These are phyloP conservation scores for Elsinoe necatrix DNA, from an alignment of 2,329 filamentous ascomycete genomes.

Conservation along the genomic window DNA sequence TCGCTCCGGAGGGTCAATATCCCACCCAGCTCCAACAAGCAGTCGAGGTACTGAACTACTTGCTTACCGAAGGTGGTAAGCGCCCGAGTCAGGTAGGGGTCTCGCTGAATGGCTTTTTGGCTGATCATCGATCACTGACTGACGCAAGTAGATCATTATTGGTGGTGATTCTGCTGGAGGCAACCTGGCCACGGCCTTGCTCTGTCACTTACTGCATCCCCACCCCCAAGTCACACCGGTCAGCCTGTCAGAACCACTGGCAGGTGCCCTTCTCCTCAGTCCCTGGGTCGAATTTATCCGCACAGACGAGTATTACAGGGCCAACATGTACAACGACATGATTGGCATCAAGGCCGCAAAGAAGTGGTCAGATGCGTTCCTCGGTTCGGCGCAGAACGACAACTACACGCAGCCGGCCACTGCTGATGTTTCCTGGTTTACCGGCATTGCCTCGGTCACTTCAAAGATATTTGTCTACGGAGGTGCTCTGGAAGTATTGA, in stretches of 20 bases:
- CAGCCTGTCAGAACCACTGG: conserved; percentile 36
- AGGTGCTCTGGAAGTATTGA: conserved; percentile 48
- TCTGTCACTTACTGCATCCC: conserved; percentile 49
- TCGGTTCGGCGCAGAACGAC: conserved; percentile 35
- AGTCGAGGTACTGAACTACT: conserved; percentile 36
- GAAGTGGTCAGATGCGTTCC: conserved; percentile 43
- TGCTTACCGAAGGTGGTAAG: conserved; percentile 32
- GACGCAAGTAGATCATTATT: conserved; percentile 35
- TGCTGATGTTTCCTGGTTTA: conserved; percentile 48
- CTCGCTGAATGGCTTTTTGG: conserved; percentile 17
- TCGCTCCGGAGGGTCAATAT: conserved; percentile 43
- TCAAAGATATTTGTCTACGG: conserved; percentile 45
- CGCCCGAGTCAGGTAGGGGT: conserved; percentile 28
- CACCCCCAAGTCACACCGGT: conserved; percentile 44
- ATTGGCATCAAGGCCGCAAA: conserved; percentile 35
- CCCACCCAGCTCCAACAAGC: conserved; percentile 43
- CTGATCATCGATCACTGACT: not conserved
- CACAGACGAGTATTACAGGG: conserved; percentile 34
- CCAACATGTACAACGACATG: conserved; percentile 45
- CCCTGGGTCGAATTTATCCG: conserved; percentile 51
- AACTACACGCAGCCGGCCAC: conserved; percentile 46
- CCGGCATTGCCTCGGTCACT: conserved; percentile 37
- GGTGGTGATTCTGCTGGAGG: conserved; percentile 48
- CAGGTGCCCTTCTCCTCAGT: conserved; percentile 46
- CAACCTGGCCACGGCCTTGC: conserved; percentile 39